Base-by-base conservation (phyloP, 2,329 filamentous ascomycete species). In the Bipolaris oryzae region DNA sequence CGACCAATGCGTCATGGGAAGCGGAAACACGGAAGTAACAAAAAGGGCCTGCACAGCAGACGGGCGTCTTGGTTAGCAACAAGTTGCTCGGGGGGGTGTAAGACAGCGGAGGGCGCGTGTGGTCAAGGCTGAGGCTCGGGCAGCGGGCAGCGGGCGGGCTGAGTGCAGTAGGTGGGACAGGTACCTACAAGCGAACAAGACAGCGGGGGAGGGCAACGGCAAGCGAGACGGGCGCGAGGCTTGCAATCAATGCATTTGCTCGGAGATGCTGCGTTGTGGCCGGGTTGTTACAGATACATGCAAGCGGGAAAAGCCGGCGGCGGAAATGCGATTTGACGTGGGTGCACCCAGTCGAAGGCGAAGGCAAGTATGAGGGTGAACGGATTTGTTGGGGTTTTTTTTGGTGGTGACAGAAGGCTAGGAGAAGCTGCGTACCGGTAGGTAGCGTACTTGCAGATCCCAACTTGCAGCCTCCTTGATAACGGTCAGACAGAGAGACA, bases 251-350 rank as follows among this genome's bases (percentile, higher is more conserved):
- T 55, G 58, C 69, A 68, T 64, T 53, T 58, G 69, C 63, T 41
- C 33, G 39, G 37, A 37, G 31, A 54, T 10, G 28, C 28, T 31
- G 28, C 28, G 20, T 16, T 6, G 21, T 42, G 39, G 42, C 37
- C 16, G 20, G n/a, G 50, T 33, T 51, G 64, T 59, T 64, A 65
- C 61, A 58, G 62, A 58, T 58, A 65, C 62, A 65, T 59, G 63
- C 61, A 65, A 38, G 21, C 33, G 25, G 43, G 31, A 49, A 43
- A 39, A 46, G 25, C 39, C 13, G 16, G 35, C 47, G n/a, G 7
- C 1, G 5, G 25, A 3, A 18, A n/a, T 13, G 46, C 15, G 31
- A 15, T 21, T 20, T 20, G 31, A 18, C 38, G 31, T 31, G 25
- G 38, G 38, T 42, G 39, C 21, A 18, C 28, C 20, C 42, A 25